phyloP scores from a whole-genome alignment of 225 moss, liverwort and hornwort species.

The Physcomitrellopsis africana region DNA sequence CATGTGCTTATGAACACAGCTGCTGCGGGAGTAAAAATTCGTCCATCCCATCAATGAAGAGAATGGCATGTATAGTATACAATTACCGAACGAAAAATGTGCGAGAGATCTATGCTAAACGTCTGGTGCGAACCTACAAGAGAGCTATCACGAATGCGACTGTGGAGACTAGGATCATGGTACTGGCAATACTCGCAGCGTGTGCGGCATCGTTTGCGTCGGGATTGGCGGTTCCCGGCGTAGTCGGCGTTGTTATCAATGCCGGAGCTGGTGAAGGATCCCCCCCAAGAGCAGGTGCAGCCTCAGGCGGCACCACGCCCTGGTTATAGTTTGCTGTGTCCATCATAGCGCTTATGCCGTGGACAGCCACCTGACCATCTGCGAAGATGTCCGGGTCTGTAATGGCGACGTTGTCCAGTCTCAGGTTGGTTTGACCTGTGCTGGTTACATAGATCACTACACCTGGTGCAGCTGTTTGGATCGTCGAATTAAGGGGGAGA shows the following conservation, averaged over 20 bases:
- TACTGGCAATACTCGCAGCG: not conserved
- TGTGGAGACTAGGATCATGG: slow-evolving; percentile 23
- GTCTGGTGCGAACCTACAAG: slow-evolving; percentile 21
- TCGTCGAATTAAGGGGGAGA: slow-evolving; percentile 51
- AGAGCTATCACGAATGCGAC: slow-evolving; percentile 20
- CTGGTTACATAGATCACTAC: slow-evolving; percentile 60
- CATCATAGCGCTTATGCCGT: slow-evolving; percentile 62
- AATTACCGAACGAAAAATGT: slow-evolving; percentile 9
- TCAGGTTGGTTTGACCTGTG: slow-evolving; percentile 39
- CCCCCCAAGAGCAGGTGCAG: slow-evolving; percentile 24
- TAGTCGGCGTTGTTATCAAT: slow-evolving; percentile 19
- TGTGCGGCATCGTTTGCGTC: slow-evolving; percentile 20
- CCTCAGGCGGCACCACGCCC: slow-evolving; percentile 42
- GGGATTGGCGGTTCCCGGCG: slow-evolving; percentile 23
- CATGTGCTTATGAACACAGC: slow-evolving; percentile 8
- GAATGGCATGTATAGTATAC: slow-evolving; percentile 9
- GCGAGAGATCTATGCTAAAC: not conserved
- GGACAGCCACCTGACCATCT: slow-evolving; percentile 64
- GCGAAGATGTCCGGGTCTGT: slow-evolving; percentile 65
- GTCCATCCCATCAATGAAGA: slow-evolving; percentile 19
- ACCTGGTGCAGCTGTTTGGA: slow-evolving; percentile 56
- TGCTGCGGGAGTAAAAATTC: slow-evolving; percentile 6
- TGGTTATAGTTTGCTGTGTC: slow-evolving; percentile 66
- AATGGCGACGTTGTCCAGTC: slow-evolving; percentile 58
- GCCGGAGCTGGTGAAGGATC: slow-evolving; percentile 34